Percentiles rank a stretch among this genome's conserved stretches.
Evolutionary conservation across 2,329 filamentous ascomycete species (phyloP).

Genomic region (Xylariaceae sp.): DNA sequence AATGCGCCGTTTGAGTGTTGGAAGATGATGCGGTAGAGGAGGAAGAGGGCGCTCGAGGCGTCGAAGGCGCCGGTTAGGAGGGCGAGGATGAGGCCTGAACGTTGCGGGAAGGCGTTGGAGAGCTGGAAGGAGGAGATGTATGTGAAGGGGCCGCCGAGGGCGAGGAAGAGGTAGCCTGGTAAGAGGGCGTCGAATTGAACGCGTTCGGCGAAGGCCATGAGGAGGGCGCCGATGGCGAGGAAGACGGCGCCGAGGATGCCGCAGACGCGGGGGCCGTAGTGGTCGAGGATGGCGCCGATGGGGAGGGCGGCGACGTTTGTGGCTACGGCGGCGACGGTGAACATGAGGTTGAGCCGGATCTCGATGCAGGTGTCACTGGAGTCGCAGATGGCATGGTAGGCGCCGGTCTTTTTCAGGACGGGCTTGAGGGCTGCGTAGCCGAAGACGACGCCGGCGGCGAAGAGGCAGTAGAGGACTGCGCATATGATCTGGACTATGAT

Average conservation of each 20-base stretch:
- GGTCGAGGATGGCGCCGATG: conserved; percentile 78
- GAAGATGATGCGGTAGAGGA: conserved; percentile 67
- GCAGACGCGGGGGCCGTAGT: conserved; percentile 71
- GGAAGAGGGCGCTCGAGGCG: conserved; percentile 71
- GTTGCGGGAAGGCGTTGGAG: conserved; percentile 73
- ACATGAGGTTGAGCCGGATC: conserved; percentile 79
- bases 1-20: conserved; percentile 52
- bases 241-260: conserved; percentile 66
- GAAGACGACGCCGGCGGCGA: conserved; percentile 75
- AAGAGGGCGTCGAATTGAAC: conserved; percentile 71
- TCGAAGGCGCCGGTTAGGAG: conserved; percentile 79
- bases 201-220: conserved; percentile 63
- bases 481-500: conserved; percentile 60
- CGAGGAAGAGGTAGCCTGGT: conserved; percentile 68
- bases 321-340: conserved; percentile 80
- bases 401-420: conserved; percentile 66
- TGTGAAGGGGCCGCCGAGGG: conserved; percentile 72
- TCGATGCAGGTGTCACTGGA: conserved; percentile 44
- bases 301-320: conserved; percentile 85
- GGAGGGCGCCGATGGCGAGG: conserved; percentile 61
- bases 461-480: conserved; percentile 66
- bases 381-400: conserved; percentile 61
- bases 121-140: conserved; percentile 82
- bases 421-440: conserved; percentile 83
- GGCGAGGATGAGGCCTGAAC: conserved; percentile 74